Evolutionary conservation across 1,284 basidiomycete species (phyloP).

Genomic region (Fomitiporia mediterranea): DNA sequence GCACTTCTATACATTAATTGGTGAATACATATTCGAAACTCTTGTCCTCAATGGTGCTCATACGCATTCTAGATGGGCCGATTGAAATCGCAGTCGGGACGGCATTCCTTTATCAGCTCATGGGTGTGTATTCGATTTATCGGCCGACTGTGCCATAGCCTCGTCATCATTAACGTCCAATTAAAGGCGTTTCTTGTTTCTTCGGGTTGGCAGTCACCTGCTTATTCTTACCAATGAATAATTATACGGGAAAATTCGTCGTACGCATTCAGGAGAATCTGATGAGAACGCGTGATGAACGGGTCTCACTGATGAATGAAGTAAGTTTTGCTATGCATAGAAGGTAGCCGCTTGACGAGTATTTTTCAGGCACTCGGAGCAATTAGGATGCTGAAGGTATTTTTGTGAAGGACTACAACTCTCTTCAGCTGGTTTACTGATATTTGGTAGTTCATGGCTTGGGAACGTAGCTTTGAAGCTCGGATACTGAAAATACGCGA

Average conservation of each 20-base stretch:
- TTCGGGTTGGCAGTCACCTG: constrained; percentile 80
- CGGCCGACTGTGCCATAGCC: too few species aligned
- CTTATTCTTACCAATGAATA: constrained; percentile 84
- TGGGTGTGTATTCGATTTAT: constrained; percentile 43
- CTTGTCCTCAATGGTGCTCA: neutral
- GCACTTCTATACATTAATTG: constrained; percentile 68
- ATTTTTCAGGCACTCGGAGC: constrained; percentile 64
- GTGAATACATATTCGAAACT: constrained; percentile 30
- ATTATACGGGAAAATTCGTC: constrained; percentile 81
- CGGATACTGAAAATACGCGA: constrained; percentile 69
- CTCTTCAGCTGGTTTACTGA: too few species aligned
- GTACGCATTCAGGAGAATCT: constrained; percentile 81
- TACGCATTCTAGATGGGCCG: constrained; percentile 59
- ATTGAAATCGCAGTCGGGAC: constrained; percentile 81
- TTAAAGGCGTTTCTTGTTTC: constrained; percentile 58
- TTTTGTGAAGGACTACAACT: constrained; percentile 9
- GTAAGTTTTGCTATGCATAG: constrained; percentile 30
- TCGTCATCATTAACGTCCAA: neutral
- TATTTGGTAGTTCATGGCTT: constrained; percentile 78
- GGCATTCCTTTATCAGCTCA: constrained; percentile 73
- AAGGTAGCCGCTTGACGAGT: neutral
- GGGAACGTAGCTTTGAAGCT: constrained; percentile 88
- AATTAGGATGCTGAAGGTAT: constrained; percentile 88
- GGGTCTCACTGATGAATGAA: constrained; percentile 91
- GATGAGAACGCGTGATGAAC: constrained; percentile 88